Evolutionary conservation across 306 rosid genomes (phyloP).

Genomic region (Vigna radiata): DNA sequence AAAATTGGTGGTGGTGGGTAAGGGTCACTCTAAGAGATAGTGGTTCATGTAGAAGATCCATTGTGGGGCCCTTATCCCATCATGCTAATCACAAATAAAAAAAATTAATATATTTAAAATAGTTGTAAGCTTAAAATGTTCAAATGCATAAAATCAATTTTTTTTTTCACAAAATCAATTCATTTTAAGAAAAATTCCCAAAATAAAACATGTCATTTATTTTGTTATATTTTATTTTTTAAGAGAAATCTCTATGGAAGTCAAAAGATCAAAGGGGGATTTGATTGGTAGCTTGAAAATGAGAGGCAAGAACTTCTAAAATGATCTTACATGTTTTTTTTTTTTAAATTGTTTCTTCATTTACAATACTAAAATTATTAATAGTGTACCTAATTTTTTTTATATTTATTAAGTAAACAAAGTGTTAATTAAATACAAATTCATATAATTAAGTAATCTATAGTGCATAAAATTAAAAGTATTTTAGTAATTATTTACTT

Average conservation of each 20-base stretch:
- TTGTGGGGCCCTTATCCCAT: constrained; percentile 31
- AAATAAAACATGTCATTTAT: no score
- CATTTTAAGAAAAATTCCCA: no score
- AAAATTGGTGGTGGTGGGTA: constrained; percentile 35
- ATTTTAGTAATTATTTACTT: background rate
- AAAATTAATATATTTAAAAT: no score
- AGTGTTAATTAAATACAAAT: background rate
- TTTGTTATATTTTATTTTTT: background rate
- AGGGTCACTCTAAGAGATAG: constrained; percentile 26
- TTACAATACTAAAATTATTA: background rate
- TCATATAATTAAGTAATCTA: background rate
- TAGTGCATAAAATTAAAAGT: background rate
- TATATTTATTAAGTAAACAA: background rate
- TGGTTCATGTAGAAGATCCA: constrained; percentile 25
- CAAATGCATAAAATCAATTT: no score
- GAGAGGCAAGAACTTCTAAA: background rate
- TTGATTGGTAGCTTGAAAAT: constrained; percentile 22
- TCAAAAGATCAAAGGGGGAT: constrained; percentile 13
- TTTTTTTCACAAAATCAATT: no score
- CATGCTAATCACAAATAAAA: background rate
- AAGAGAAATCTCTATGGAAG: background rate
- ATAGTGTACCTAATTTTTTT: no score
- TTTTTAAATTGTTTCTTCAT: background rate
- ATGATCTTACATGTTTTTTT: no score
- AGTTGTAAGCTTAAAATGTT: no score